Evolutionary conservation across 2,329 filamentous ascomycete species (phyloP), one percentile per base, ranked within the genome.

Genomic region (Penicillium occitanis): DNA sequence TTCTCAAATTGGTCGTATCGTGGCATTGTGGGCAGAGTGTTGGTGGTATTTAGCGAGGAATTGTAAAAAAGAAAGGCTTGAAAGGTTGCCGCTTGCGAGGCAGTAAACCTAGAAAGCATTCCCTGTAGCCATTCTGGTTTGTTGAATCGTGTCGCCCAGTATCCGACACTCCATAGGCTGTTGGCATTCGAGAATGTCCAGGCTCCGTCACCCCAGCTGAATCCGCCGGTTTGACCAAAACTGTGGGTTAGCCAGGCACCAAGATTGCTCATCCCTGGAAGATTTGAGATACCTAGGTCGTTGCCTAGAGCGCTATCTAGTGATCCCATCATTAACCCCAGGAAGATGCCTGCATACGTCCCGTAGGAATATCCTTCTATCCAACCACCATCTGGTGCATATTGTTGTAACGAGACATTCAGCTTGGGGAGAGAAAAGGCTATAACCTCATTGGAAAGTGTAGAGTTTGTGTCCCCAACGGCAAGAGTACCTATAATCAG

Each of bases 161-260:
- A 53, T 53, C 50, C 25, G 2, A 53, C 25, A 28, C 50, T 53
- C 50, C 50, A 53, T 28, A 33, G 22, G 13, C n/a, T 53, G 50
- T 53, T 53, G 17, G 50, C 50, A 33, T 53, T 53, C 8, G 25
- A 53, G n/a, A 53, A 53, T 13, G 50, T 53, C 50, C 50, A 53
- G 14, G 50, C 25, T 5, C 50, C 50, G 4, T 53, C 50, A 11
- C 11, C 50, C 50, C 50, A 53, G 14, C 25, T 33, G 11, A 53
- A 53, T 17, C 22, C 50, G 14, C 50, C 50, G 7, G 50, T 53
- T 33, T 53, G 50, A 7, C 50, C 50, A 22, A 33, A 28, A 7
- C 50, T 25, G 14, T 53, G 4, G 2, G 50, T 53, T 28, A 53
- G 22, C 50, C 50, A 53, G 1, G 25, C 50, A 53, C 50, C 50